phyloP scores from a whole-genome alignment of 2,329 filamentous ascomycete genomes.

The Arthroderma sp. region DNA sequence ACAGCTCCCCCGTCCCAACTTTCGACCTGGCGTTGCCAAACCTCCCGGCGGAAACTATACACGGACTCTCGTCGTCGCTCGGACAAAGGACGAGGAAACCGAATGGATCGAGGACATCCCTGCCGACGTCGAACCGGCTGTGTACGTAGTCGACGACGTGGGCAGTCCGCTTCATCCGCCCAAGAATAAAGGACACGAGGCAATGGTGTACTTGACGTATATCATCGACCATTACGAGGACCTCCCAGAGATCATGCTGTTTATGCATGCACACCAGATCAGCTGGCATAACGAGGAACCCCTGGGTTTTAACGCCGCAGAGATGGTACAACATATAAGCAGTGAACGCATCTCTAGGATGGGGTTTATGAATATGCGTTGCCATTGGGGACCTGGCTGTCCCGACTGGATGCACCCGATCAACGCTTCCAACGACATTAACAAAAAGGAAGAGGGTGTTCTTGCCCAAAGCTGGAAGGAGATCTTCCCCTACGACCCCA shows the following conservation, averaged over 20 bases:
- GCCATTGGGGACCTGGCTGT: slow-evolving; percentile 45
- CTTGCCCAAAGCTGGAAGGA: slow-evolving; percentile 35
- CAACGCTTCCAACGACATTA: slow-evolving; percentile 23
- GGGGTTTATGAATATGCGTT: slow-evolving; percentile 49
- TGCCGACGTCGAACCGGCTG: slow-evolving; percentile 33
- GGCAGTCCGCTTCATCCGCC: slow-evolving; percentile 38
- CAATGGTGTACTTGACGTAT: slow-evolving; percentile 49
- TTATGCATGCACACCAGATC: slow-evolving; percentile 44
- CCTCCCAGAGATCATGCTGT: slow-evolving; percentile 45
- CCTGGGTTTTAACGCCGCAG: slow-evolving; percentile 36
- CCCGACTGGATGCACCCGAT: slow-evolving; percentile 44
- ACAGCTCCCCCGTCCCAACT: not conserved
- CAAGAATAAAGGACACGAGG: slow-evolving; percentile 49
- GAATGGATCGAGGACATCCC: slow-evolving; percentile 42
- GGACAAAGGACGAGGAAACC: slow-evolving; percentile 38
- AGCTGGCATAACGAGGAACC: slow-evolving; percentile 50
- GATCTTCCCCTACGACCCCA: slow-evolving; percentile 32
- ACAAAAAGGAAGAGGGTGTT: slow-evolving; percentile 35
- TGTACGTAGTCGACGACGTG: slow-evolving; percentile 43
- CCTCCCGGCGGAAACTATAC: slow-evolving; percentile 37
- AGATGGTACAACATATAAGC: slow-evolving; percentile 39
- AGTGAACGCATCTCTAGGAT: slow-evolving; percentile 37
- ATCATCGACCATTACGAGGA: slow-evolving; percentile 50
- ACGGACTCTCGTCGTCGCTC: slow-evolving; percentile 41
- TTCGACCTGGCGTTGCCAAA: slow-evolving; percentile 24